A percentile compares a stretch with the other conserved stretches of the same genome.
phyloP scores from a whole-genome alignment of 1,284 basidiomycete species.

The Salmacisia buchloeana region DNA sequence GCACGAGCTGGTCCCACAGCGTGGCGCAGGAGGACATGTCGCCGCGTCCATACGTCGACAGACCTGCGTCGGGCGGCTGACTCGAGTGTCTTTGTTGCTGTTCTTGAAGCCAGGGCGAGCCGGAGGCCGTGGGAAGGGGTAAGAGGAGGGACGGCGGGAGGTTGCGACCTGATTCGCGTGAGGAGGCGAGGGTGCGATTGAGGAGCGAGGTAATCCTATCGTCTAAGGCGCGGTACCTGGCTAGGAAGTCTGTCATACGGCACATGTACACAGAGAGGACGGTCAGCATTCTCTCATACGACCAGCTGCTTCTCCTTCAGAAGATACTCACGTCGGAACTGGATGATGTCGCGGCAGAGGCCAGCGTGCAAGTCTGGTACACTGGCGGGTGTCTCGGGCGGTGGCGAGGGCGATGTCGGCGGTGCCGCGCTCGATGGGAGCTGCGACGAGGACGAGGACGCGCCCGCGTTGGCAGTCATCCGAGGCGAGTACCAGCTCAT shows the following conservation, averaged over 20 bases:
- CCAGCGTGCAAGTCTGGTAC: background rate
- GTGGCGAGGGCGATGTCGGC: background rate
- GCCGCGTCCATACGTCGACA: constrained; percentile 30
- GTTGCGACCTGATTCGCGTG: constrained; percentile 30
- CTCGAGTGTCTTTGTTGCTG: background rate
- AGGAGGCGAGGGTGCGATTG: constrained; percentile 34
- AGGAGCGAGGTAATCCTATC: constrained; percentile 40
- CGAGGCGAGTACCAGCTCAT: constrained; percentile 7
- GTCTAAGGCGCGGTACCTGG: constrained; percentile 36
- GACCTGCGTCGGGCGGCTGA: constrained; percentile 26
- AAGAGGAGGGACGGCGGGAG: constrained; percentile 34
- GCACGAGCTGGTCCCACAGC: constrained; percentile 37
- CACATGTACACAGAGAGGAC: no score
- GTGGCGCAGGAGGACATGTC: constrained; percentile 24
- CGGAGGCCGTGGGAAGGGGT: constrained; percentile 12
- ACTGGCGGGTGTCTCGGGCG: background rate
- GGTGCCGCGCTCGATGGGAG: background rate
- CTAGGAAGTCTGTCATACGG: constrained; percentile 1
- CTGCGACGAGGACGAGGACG: background rate
- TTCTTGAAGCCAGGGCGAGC: constrained; percentile 13
- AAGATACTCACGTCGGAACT: background rate
- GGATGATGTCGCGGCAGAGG: background rate
- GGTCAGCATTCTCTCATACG: no score
- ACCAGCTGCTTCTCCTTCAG: no score
- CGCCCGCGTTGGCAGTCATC: background rate